Percentiles rank a stretch among this genome's conserved stretches.
phyloP scores from a whole-genome alignment of 2,329 filamentous ascomycete species.

The Fusarium siculi region DNA sequence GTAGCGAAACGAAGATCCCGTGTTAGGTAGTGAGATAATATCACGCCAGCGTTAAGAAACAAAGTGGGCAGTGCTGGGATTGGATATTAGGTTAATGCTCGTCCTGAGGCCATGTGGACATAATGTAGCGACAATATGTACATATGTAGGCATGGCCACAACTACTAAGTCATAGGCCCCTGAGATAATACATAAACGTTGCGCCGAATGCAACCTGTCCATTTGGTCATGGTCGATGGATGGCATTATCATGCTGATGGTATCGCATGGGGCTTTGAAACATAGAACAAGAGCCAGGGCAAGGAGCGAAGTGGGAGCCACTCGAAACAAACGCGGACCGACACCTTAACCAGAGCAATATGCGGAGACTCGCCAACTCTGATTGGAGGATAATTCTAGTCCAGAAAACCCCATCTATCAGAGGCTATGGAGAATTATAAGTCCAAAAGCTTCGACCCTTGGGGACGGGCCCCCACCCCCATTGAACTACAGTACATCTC shows the following conservation, averaged over 20 bases:
- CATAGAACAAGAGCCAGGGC: slow-evolving; percentile 32
- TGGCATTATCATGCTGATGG: slow-evolving; percentile 19
- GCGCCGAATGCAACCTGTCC: slow-evolving; percentile 16
- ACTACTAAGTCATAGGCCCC: neutral
- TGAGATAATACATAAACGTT: neutral
- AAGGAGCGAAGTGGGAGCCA: slow-evolving; percentile 8
- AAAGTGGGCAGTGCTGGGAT: neutral
- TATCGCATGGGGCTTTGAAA: slow-evolving; percentile 44
- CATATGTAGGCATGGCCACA: neutral
- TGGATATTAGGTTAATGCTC: slow-evolving; percentile 5
- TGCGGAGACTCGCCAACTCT: slow-evolving; percentile 20
- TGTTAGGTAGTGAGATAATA: neutral
- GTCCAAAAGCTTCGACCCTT: slow-evolving; percentile 32
- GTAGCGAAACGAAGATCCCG: slow-evolving; percentile 17
- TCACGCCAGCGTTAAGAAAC: slow-evolving; percentile 13
- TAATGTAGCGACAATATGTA: neutral
- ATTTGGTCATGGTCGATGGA: neutral
- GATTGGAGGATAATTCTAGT: slow-evolving; percentile 40
- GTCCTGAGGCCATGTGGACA: neutral
- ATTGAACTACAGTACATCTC: slow-evolving; percentile 14
- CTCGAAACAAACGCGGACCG: slow-evolving; percentile 37
- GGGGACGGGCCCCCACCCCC: slow-evolving; percentile 21
- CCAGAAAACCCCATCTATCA: slow-evolving; percentile 37
- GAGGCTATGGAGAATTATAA: slow-evolving; percentile 41
- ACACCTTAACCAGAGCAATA: slow-evolving; percentile 21